Percentiles rank a stretch among this genome's conserved stretches.
Evolutionary conservation across 306 rosid genomes (phyloP).

Genomic region (Prunus kanzakura): DNA sequence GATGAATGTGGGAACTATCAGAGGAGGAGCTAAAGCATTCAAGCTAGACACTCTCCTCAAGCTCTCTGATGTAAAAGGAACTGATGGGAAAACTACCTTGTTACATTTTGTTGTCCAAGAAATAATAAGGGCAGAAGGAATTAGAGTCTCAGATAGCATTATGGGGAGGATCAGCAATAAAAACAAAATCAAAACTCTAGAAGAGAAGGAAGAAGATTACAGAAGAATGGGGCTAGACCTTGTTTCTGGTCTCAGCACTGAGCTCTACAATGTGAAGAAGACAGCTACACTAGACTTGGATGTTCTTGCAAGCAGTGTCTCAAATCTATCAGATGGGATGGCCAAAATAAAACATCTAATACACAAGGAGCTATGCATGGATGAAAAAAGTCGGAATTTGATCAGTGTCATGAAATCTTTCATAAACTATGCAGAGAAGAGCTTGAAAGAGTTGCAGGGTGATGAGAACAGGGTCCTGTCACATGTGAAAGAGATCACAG

Average conservation of each 20-base stretch:
- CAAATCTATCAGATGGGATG: conserved; percentile 64
- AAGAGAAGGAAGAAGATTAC: conserved; percentile 81
- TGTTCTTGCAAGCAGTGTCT: conserved; percentile 68
- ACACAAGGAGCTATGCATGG: conserved; percentile 37
- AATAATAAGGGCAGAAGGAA: conserved; percentile 73
- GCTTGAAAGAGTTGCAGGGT: conserved; percentile 49
- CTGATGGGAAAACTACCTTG: conserved; percentile 83
- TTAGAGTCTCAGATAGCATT: conserved; percentile 82
- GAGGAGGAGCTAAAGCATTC: conserved; percentile 94
- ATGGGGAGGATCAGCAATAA: conserved; percentile 83
- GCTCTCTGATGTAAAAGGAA: conserved; percentile 88
- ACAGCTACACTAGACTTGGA: conserved; percentile 82
- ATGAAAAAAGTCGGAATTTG: conserved; percentile 39
- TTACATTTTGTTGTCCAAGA: conserved; percentile 97
- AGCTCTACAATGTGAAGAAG: conserved; percentile 79
- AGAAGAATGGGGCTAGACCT: conserved; percentile 85
- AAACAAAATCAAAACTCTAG: conserved; percentile 49
- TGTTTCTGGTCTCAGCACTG: conserved; percentile 82
- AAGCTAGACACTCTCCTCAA: conserved; percentile 89
- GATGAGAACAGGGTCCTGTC: conserved; percentile 66
- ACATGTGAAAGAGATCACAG: conserved; percentile 73
- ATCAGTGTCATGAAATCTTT: conserved; percentile 47
- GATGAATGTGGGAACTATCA: conserved; percentile 92
- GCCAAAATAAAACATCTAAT: conserved; percentile 37
- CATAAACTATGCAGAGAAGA: conserved; percentile 46